phyloP scores from a whole-genome alignment of 805 yeast genomes.

The Candida tammaniensis region DNA sequence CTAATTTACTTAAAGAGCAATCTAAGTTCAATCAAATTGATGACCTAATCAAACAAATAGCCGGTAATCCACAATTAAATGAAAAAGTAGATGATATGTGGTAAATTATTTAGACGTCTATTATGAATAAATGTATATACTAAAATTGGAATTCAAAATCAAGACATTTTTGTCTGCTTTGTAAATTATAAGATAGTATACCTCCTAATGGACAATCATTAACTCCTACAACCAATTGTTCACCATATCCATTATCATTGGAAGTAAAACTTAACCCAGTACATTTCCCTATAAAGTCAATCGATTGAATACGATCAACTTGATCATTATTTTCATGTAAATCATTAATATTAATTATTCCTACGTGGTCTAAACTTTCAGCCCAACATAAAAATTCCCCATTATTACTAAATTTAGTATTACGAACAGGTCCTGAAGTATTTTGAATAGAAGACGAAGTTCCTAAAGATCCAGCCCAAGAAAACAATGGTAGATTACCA shows the following conservation, averaged over 20 bases:
- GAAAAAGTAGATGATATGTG: slow-evolving; percentile 44
- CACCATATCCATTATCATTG: slow-evolving; percentile 42
- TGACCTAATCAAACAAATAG: slow-evolving; percentile 31
- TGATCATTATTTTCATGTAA: slow-evolving; percentile 15
- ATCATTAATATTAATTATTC: slow-evolving; percentile 41
- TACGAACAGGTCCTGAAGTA: slow-evolving; percentile 50
- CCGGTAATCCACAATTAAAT: slow-evolving; percentile 35
- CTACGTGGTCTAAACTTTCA: slow-evolving; percentile 58
- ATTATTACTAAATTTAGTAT: slow-evolving; percentile 46
- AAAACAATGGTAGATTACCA: slow-evolving; percentile 19
- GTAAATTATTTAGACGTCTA: no score
- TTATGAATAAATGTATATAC: not conserved
- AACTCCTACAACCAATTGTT: slow-evolving; percentile 51
- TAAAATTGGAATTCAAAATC: slow-evolving; percentile 39
- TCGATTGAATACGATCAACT: slow-evolving; percentile 37
- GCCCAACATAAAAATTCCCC: slow-evolving; percentile 53
- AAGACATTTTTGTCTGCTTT: slow-evolving; percentile 30
- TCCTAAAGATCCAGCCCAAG: slow-evolving; percentile 38
- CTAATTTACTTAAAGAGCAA: slow-evolving; percentile 29
- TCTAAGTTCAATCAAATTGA: slow-evolving; percentile 31
- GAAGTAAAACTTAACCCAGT: slow-evolving; percentile 51
- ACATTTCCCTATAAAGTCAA: slow-evolving; percentile 57
- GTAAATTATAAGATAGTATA: slow-evolving; percentile 45
- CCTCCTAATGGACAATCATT: slow-evolving; percentile 60
- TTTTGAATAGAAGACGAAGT: not conserved